Conservation (phyloP, 352 stramenopile genomes). For the Phytophthora rubi region DNA sequence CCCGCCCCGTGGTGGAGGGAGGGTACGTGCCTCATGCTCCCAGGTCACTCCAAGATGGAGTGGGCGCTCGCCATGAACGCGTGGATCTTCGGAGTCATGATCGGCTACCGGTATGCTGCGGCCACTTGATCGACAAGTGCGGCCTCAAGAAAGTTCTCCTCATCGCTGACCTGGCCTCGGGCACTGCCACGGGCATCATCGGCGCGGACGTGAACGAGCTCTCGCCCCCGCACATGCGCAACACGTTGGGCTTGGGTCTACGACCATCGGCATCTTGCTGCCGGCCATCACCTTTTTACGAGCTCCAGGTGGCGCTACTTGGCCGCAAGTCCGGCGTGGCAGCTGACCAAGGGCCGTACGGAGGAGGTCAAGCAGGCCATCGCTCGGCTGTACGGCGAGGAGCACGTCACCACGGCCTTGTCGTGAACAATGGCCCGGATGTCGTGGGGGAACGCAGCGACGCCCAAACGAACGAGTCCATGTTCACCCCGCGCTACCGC, state of each 20-base stretch:
- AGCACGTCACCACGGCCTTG: conserved; percentile 36
- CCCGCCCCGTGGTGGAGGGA: conserved; percentile 17
- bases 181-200: conserved; percentile 48
- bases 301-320: conserved; percentile 34
- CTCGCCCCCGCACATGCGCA: conserved; percentile 39
- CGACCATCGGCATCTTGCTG: conserved; percentile 33
- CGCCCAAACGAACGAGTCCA: conserved; percentile 27
- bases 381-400: conserved; percentile 40
- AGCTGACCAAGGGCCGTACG: conserved; percentile 48
- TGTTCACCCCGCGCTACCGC: conserved; percentile 26
- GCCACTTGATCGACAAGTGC: conserved; percentile 28
- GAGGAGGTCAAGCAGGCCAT: conserved; percentile 35
- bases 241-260: conserved; percentile 49
- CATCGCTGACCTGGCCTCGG: conserved; percentile 43
- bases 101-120: conserved; percentile 28
- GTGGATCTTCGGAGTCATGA: conserved; percentile 35
- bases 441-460: conserved; percentile 2
- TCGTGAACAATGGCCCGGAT: conserved; percentile 28
- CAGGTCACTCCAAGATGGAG: conserved; percentile 17
- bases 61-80: conserved; percentile 31
- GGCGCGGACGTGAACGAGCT: conserved; percentile 35
- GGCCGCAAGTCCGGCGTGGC: conserved; percentile 37
- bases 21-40: conserved; percentile 22
- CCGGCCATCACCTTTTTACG: conserved; percentile 39
- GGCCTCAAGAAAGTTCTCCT: conserved; percentile 33